phyloP scores from a whole-genome alignment of 169 alveolate genomes.

The Eimeria praecox region DNA sequence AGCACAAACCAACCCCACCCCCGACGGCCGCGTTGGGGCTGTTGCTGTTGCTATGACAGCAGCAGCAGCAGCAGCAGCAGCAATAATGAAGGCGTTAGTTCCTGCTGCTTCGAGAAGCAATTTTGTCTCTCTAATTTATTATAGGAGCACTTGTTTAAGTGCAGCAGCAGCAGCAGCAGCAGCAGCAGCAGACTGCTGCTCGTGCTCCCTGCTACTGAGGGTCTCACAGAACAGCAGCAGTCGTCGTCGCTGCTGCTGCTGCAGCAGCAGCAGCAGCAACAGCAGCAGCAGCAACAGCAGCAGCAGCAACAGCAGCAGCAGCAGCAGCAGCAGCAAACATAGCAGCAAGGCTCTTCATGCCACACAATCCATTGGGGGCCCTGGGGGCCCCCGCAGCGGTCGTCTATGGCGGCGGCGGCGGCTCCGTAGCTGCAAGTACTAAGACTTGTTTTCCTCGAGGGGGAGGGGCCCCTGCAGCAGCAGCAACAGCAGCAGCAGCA shows the following conservation, averaged over 20 bases:
- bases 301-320: conserved; percentile 20
- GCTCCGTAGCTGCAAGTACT: background rate
- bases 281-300: background rate
- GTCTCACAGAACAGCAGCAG: conserved; percentile 15
- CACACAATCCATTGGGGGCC: conserved; percentile 46
- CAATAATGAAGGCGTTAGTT: background rate
- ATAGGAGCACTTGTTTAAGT: background rate
- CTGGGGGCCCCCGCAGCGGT: conserved; percentile 10
- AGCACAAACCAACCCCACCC: conserved; percentile 50
- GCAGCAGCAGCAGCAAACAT: background rate
- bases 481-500: background rate
- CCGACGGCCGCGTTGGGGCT: conserved; percentile 47
- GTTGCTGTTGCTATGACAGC: background rate
- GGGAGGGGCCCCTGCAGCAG: background rate
- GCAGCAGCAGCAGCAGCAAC: background rate
- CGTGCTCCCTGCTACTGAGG: background rate
- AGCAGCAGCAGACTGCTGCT: background rate
- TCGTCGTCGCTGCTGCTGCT: background rate
- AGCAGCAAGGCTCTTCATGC: conserved; percentile 9
- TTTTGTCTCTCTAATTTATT: background rate
- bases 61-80: background rate
- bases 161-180: background rate
- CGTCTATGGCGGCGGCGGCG: background rate
- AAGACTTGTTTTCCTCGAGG: background rate
- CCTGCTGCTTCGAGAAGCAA: background rate